Evolutionary conservation across 176 grass and related monocot species (phyloP).

Genomic region (Elaeis guineensis): DNA sequence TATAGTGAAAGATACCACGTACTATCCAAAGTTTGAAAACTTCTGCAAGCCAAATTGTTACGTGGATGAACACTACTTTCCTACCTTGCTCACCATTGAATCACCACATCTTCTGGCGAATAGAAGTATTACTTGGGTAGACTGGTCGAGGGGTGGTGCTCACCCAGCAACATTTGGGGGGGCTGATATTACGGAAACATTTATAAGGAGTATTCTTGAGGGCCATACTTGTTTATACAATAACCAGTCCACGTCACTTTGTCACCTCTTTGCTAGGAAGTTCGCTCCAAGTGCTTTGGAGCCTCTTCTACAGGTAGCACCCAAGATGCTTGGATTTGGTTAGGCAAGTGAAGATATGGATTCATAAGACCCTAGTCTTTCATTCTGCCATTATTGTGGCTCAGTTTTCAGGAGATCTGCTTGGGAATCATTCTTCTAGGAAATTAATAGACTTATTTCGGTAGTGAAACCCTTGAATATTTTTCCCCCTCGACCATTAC

Average conservation of each 20-base stretch:
- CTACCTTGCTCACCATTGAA: conserved; percentile 81
- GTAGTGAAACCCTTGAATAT: too few species aligned
- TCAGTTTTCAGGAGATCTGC: too few species aligned
- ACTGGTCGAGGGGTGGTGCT: conserved; percentile 90
- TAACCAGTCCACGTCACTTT: conserved; percentile 38
- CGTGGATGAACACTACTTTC: conserved; percentile 95
- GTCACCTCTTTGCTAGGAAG: conserved; percentile 84
- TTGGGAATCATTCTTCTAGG: too few species aligned
- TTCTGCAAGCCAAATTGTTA: conserved; percentile 81
- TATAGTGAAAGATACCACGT: conserved; percentile 55
- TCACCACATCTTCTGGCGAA: conserved; percentile 62
- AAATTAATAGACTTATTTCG: too few species aligned
- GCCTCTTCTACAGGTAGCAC: conserved; percentile 58
- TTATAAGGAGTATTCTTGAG: conserved; percentile 49
- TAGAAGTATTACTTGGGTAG: conserved; percentile 81
- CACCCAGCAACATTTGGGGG: conserved; percentile 95
- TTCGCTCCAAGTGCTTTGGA: conserved; percentile 73
- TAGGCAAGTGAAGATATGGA: background rate
- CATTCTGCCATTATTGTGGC: too few species aligned
- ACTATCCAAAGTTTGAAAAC: conserved; percentile 84
- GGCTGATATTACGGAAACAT: conserved; percentile 52
- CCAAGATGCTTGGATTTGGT: conserved; percentile 42
- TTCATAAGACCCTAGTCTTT: too few species aligned
- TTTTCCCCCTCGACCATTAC: too few species aligned
- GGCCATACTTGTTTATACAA: conserved; percentile 69